phyloP scores from a whole-genome alignment of 2,329 filamentous ascomycete genomes.

The Ascochyta viciae-villosae region DNA sequence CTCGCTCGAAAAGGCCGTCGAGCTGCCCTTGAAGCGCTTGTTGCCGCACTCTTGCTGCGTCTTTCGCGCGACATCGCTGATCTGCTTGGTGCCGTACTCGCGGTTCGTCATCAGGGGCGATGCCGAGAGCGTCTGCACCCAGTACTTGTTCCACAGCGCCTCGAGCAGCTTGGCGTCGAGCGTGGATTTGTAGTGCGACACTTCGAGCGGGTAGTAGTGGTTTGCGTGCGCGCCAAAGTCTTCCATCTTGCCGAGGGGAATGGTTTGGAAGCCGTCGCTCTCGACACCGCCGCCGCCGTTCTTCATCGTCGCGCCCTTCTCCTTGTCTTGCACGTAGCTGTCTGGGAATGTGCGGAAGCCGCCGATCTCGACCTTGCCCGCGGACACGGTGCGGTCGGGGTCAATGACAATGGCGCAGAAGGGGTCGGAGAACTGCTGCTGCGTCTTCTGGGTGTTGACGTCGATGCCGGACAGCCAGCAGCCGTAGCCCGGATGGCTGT shows the following conservation, averaged over 20 bases:
- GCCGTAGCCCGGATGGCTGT: conserved; percentile 95
- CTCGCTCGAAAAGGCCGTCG: conserved; percentile 19
- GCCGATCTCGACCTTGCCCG: conserved; percentile 95
- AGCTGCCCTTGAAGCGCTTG: conserved; percentile 41
- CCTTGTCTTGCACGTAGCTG: conserved; percentile 61
- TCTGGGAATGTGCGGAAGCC: conserved; percentile 92
- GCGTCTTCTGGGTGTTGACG: conserved; percentile 83
- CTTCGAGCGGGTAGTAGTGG: conserved; percentile 89
- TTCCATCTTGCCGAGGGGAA: conserved; percentile 91
- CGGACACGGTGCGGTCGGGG: conserved; percentile 91
- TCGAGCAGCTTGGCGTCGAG: conserved; percentile 88
- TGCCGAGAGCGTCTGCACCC: conserved; percentile 94
- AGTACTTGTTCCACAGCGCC: conserved; percentile 98
- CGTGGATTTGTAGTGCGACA: conserved; percentile 93
- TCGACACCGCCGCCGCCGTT: conserved; percentile 38
- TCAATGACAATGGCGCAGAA: conserved; percentile 97
- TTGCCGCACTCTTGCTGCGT: conserved; percentile 68
- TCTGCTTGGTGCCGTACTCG: conserved; percentile 91
- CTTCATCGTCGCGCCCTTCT: conserved; percentile 45
- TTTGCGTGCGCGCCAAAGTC: conserved; percentile 94
- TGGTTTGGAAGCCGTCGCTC: conserved; percentile 74
- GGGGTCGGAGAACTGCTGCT: conserved; percentile 86
- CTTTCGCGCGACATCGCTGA: conserved; percentile 85
- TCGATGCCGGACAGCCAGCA: conserved; percentile 99
- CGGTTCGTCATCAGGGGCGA: conserved; percentile 90